Evolutionary conservation across 805 yeast genomes (phyloP).

Genomic region (Metschnikowia rubicola): DNA sequence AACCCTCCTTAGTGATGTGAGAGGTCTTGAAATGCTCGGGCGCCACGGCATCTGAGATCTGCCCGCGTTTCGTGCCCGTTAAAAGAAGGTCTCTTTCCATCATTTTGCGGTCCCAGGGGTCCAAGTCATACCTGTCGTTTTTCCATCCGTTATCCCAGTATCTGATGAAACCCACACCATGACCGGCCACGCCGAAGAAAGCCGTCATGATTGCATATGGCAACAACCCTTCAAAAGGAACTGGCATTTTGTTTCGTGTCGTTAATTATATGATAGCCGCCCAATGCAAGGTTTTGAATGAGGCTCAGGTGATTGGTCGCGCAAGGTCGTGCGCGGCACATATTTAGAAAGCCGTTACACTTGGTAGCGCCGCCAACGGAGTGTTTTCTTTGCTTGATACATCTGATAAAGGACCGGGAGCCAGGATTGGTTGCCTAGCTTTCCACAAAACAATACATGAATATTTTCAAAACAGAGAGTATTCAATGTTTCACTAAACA

Average conservation of each 20-base stretch:
- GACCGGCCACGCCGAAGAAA: slow-evolving; percentile 44
- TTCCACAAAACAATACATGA: too few relatives aligned
- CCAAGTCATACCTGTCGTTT: slow-evolving; percentile 43
- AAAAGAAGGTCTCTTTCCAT: slow-evolving; percentile 74
- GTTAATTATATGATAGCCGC: slow-evolving; percentile 4
- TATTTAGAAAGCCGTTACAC: too few relatives aligned
- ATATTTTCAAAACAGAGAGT: too few relatives aligned
- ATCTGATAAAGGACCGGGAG: too few relatives aligned
- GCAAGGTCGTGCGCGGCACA: slow-evolving; percentile 13
- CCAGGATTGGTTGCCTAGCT: too few relatives aligned
- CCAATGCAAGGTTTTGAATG: neutral
- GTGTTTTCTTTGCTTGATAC: too few relatives aligned
- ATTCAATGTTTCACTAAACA: too few relatives aligned
- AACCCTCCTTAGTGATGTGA: slow-evolving; percentile 32
- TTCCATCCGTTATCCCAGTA: slow-evolving; percentile 51
- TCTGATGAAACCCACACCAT: slow-evolving; percentile 42
- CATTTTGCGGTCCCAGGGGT: slow-evolving; percentile 42
- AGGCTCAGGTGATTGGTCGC: slow-evolving; percentile 21
- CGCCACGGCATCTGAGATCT: slow-evolving; percentile 61
- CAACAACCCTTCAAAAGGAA: slow-evolving; percentile 46
- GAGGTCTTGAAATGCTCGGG: slow-evolving; percentile 78
- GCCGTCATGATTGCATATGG: slow-evolving; percentile 46
- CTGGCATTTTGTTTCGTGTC: slow-evolving; percentile 31
- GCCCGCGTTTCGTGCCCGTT: slow-evolving; percentile 73
- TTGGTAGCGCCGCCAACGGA: too few relatives aligned